Evolutionary conservation across 1,284 basidiomycete genomes (phyloP).

Genomic region (Leucoagaricus sp.): DNA sequence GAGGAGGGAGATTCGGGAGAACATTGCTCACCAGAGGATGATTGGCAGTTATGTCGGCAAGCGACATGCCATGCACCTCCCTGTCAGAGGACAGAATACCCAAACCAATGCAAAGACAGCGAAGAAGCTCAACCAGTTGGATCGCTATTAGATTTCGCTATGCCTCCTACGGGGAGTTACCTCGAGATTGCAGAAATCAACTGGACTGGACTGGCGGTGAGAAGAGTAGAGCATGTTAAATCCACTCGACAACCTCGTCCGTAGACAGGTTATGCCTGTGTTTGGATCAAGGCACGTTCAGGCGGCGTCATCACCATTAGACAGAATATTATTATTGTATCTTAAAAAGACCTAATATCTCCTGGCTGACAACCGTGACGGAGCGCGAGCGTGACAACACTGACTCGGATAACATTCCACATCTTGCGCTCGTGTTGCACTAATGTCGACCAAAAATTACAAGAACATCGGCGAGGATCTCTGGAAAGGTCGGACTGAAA

Average conservation of each 20-base stretch:
- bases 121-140: slow-evolving; percentile 73
- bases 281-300: no score
- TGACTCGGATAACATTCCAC: background rate
- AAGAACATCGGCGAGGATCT: slow-evolving; percentile 87
- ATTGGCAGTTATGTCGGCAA: slow-evolving; percentile 88
- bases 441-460: slow-evolving; percentile 78
- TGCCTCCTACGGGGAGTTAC: no score
- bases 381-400: slow-evolving; percentile 3
- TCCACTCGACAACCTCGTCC: no score
- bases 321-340: background rate
- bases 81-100: slow-evolving; percentile 90
- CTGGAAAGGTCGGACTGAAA: slow-evolving; percentile 89
- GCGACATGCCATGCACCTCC: slow-evolving; percentile 86
- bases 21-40: slow-evolving; percentile 87
- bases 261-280: no score
- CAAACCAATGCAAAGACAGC: slow-evolving; percentile 86
- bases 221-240: no score
- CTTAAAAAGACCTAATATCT: background rate
- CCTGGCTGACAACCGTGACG: background rate
- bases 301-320: no score
- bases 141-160: slow-evolving; percentile 31
- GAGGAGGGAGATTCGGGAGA: slow-evolving; percentile 76
- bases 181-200: no score
- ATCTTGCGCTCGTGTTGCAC: background rate
- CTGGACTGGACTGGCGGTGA: no score